Percentiles rank a stretch among this genome's conserved stretches.
Conservation (phyloP, 768 basidiomycete genomes). For the Mycena haematopus region DNA sequence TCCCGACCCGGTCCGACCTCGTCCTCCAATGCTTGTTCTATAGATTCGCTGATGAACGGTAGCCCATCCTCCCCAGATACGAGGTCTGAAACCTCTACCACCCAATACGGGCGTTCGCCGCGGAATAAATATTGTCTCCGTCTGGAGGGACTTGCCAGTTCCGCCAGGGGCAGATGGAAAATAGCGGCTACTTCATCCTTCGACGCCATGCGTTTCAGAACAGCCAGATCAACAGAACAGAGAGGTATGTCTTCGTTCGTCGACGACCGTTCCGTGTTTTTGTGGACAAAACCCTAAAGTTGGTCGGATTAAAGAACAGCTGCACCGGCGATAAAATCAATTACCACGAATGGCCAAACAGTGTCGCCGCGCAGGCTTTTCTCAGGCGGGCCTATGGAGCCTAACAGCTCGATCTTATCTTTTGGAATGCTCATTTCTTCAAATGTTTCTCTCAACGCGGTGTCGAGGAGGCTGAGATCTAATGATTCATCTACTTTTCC, state of each 20-base stretch:
- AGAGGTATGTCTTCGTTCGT: conserved; percentile 51
- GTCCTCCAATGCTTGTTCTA: conserved; percentile 36
- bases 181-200: conserved; percentile 68
- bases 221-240: conserved; percentile 62
- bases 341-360: conserved; percentile 82
- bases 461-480: conserved; percentile 57
- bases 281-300: conserved; percentile 39
- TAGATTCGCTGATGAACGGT: conserved; percentile 12
- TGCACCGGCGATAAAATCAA: conserved; percentile 33
- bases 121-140: conserved; percentile 63
- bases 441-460: conserved; percentile 74
- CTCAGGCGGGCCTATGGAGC: conserved; percentile 68
- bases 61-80: conserved; percentile 33
- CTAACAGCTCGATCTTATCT: conserved; percentile 69
- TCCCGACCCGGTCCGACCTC: conserved; percentile 50
- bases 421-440: conserved; percentile 75
- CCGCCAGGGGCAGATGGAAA: conserved; percentile 74
- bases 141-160: conserved; percentile 53
- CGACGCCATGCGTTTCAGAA: conserved; percentile 53
- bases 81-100: conserved; percentile 72
- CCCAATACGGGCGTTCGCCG: conserved; percentile 63
- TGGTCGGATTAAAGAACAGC: conserved; percentile 1
- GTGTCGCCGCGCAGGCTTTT: conserved; percentile 60
- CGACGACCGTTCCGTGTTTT: conserved; percentile 29
- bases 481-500: conserved; percentile 70